A percentile compares a stretch with the other conserved stretches of the same genome.
Conservation (phyloP, 106 monocot genomes). For the Hemerocallis citrina region DNA sequence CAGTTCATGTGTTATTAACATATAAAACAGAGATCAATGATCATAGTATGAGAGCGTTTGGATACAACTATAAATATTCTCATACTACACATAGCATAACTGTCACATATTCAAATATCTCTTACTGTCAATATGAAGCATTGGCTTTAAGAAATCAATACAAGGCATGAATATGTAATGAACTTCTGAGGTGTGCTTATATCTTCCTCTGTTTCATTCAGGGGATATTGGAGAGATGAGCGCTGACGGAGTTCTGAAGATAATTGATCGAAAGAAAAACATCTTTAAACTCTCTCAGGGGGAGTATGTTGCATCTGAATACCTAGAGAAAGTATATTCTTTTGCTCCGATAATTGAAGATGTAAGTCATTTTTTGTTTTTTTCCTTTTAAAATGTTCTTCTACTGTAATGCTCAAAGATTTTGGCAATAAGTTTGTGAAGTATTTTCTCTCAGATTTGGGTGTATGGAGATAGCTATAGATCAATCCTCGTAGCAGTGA, state of each 20-base stretch:
- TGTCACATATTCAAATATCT: too few relatives aligned
- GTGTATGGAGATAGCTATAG: constrained; percentile 80
- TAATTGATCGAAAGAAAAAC: constrained; percentile 91
- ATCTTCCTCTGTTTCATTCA: constrained; percentile 30
- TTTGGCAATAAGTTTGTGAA: neutral
- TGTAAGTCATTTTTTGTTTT: constrained; percentile 31
- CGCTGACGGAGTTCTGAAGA: constrained; percentile 63
- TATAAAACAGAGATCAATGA: too few relatives aligned
- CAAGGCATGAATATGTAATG: neutral
- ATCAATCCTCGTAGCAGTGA: constrained; percentile 82
- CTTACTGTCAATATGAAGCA: too few relatives aligned
- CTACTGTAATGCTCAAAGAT: too few relatives aligned
- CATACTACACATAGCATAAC: too few relatives aligned
- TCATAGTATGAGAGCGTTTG: too few relatives aligned
- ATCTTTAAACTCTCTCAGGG: constrained; percentile 94
- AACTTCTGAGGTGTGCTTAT: too few relatives aligned
- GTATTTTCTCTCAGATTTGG: constrained; percentile 50
- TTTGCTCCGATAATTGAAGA: constrained; percentile 63
- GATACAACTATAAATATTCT: too few relatives aligned
- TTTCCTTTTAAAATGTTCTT: neutral
- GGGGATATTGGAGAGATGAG: constrained; percentile 93
- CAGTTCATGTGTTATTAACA: too few relatives aligned
- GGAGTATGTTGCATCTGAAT: constrained; percentile 81
- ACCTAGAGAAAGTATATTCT: constrained; percentile 76
- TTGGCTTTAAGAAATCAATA: neutral